Base-by-base conservation (phyloP, 2,329 filamentous ascomycete species). In the Lasiodiplodia hormozganensis region DNA sequence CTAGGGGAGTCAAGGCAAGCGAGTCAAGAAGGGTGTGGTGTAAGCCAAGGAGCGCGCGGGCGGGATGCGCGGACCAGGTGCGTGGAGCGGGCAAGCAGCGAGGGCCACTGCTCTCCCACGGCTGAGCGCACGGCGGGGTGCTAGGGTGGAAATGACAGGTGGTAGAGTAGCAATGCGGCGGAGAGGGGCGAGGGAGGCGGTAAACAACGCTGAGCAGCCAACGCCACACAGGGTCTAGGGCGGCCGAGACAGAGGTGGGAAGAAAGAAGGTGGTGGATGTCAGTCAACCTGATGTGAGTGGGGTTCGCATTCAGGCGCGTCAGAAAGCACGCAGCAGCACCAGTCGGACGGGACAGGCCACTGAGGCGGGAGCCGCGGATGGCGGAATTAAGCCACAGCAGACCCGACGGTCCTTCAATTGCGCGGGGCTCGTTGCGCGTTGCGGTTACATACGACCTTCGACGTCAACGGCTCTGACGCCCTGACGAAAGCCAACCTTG, bases 61-160 rank as follows among this genome's bases (percentile, higher is more conserved):
- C 49, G 49, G 62, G 62, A 47, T 56, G 62, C 62, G 62, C 49
- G 62, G 62, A 47, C 62, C 62, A 65, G 51, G 62, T 25, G 54
- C 60, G 60, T 65, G 52, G 62, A 51, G 62, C 62, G 62, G 62
- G 62, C 62, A 51, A 38, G 40, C 49, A 65, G 62, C 49, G 47
- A 65, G 62, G 49, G 60, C 60, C 60, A 47, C 60, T 52, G 34
- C 60, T 34, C 21, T 47, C 43, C 43, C 43, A 47, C 43, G 21
- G 58, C 40, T 62, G 40, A 49, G 58, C 23, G 31, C 60, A 38
- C 43, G 60, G 43, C 43, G 60, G 28, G 47, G 60, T 52, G 10
- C 36, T 10, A 52, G 47, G 47, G 40, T 47, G 40, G 60, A 64
- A 64, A 64, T 31, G 60, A 52, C 60, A 64, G 47, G 60, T 52